Percentiles rank a stretch among this genome's conserved stretches.
phyloP scores from a whole-genome alignment of 2,329 filamentous ascomycete genomes.

The Aspergillus sp. region DNA sequence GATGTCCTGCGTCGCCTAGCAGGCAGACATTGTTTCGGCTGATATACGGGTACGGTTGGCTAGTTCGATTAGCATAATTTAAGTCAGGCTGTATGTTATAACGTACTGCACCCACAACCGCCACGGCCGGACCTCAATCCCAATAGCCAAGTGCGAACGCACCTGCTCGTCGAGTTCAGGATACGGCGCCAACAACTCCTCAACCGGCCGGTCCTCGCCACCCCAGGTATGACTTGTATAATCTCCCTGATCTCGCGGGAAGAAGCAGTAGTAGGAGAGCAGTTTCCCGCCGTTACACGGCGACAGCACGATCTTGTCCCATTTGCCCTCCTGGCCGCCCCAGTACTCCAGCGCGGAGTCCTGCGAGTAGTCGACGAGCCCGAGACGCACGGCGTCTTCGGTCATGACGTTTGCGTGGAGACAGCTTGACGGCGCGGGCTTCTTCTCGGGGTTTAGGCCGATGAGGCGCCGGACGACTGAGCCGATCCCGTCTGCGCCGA shows the following conservation, averaged over 20 bases:
- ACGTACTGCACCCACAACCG: conserved; percentile 59
- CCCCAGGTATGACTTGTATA: conserved; percentile 63
- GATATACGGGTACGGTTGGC: conserved; percentile 59
- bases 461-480: conserved; percentile 63
- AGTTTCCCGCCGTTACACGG: conserved; percentile 66
- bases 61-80: not conserved
- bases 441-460: conserved; percentile 61
- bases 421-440: conserved; percentile 61
- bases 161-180: conserved; percentile 61
- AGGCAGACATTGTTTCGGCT: conserved; percentile 55
- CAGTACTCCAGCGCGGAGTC: conserved; percentile 67
- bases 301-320: conserved; percentile 70
- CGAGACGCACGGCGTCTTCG: conserved; percentile 58
- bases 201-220: conserved; percentile 50
- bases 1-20: conserved; percentile 66
- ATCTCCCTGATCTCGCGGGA: conserved; percentile 60
- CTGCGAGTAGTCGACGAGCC: conserved; percentile 62
- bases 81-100: not conserved
- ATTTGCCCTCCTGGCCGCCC: conserved; percentile 61
- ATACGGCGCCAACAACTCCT: conserved; percentile 62
- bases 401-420: conserved; percentile 65
- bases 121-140: conserved; percentile 65
- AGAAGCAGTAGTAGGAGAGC: conserved; percentile 71
- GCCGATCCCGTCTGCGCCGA: conserved; percentile 68
- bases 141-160: conserved; percentile 57